phyloP scores from a whole-genome alignment of 2,329 filamentous ascomycete genomes.

The Dothistroma pini region DNA sequence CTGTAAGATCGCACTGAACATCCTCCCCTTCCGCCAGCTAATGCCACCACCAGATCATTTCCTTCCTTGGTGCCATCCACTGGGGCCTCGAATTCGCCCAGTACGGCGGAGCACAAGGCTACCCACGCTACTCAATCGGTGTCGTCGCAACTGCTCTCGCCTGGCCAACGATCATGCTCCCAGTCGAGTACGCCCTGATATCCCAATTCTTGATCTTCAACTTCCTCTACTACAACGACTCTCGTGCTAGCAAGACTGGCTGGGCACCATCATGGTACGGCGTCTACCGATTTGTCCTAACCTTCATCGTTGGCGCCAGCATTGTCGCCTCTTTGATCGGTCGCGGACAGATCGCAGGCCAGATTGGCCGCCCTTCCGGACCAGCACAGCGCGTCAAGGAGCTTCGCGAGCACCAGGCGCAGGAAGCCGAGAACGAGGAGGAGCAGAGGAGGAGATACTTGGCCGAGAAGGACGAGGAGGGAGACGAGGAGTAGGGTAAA shows the following conservation, averaged over 20 bases:
- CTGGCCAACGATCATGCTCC: constrained; percentile 85
- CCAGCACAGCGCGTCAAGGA: constrained; percentile 49
- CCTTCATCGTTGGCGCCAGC: constrained; percentile 78
- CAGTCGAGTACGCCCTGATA: constrained; percentile 79
- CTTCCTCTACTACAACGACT: constrained; percentile 80
- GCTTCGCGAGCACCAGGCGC: constrained; percentile 40
- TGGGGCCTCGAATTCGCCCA: constrained; percentile 86
- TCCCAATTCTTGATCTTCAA: constrained; percentile 82
- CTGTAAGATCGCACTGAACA: constrained; percentile 51
- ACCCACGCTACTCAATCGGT: constrained; percentile 78
- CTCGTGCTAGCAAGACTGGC: constrained; percentile 66
- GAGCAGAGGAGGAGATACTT: constrained; percentile 31
- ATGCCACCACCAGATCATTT: constrained; percentile 63
- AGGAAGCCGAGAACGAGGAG: constrained; percentile 32
- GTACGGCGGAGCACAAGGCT: constrained; percentile 64
- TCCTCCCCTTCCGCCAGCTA: background rate
- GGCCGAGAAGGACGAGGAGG: constrained; percentile 30
- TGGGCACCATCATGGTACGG: constrained; percentile 84
- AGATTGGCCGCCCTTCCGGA: constrained; percentile 45
- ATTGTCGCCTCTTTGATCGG: constrained; percentile 80
- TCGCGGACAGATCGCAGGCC: constrained; percentile 68
- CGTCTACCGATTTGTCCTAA: constrained; percentile 87
- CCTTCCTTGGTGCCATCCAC: constrained; percentile 89
- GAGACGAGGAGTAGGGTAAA: constrained; percentile 24
- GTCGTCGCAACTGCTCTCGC: constrained; percentile 74